Base-by-base conservation (phyloP, 2,329 filamentous ascomycete species). In the Xylariaceae sp. region DNA sequence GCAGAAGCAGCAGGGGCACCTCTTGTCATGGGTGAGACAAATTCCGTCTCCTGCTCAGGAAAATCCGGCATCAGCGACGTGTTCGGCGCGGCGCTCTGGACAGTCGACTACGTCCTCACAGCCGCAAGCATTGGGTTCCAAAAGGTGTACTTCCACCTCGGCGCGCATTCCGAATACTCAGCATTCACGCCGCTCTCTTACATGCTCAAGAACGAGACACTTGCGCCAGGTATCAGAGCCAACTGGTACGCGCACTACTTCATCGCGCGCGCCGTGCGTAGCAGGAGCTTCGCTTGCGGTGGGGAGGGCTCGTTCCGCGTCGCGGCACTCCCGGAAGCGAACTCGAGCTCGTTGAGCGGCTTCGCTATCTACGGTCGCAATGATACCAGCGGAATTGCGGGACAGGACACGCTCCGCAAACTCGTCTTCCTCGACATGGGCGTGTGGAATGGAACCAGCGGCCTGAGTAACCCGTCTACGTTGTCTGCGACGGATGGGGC, bases 71-170 rank as follows among this genome's bases (percentile, higher is more conserved):
- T 80, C 51, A 73, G 72, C 49, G 77, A 79, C 59, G 78, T 77
- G 0, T 78, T 79, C 60, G 79, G 78, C 53, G 77, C 78, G 6
- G 79, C 75, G 15, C 74, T 81, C 6, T 81, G 78, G 79, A 73
- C 73, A 55, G 70, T 78, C 34, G 79, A 81, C 68, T 80, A 77
- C 68, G 70, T 73, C 67, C 70, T 76, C 35, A 64, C 67, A 53
- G 73, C 70, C 47, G 73, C 74, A 1, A 66, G 69, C 30, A 60
- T 75, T 42, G 73, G 72, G 15, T 67, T 76, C 18, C 62, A 66
- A 51, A 72, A 71, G 68, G 65, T 72, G 0, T 78, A 77, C 65
- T 80, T 80, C 72, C 78, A 80, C 69, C 70, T 73, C 18, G 70
- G 76, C 35, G 76, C 75, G 1, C 69, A 68, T 37, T 71, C 69